These are phyloP conservation scores for Scedosporium aurantiacum DNA, from an alignment of 2,329 filamentous ascomycete genomes.

Conservation along the genomic window DNA sequence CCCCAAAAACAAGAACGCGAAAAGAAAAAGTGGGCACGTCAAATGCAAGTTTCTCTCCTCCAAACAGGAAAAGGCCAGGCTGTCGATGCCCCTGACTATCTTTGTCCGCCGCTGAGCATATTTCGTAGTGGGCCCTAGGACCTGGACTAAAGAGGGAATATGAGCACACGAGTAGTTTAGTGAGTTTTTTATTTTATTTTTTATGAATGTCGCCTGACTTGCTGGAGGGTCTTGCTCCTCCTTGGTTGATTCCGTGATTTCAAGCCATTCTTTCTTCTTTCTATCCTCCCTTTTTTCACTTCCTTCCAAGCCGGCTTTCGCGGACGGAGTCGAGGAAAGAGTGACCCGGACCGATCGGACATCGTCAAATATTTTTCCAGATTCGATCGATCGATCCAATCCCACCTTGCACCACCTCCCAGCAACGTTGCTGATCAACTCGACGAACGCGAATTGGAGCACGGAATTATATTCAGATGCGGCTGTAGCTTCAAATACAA, in stretches of 20 bases:
- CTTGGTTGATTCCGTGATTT: not conserved
- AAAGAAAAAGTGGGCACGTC: not conserved
- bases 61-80: no score
- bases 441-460: not conserved
- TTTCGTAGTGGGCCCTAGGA: not conserved
- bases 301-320: no score
- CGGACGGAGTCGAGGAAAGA: no score
- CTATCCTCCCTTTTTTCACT: no score
- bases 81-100: not conserved
- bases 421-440: no score
- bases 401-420: no score
- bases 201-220: not conserved
- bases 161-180: not conserved
- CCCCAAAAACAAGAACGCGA: not conserved
- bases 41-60: not conserved
- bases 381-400: no score
- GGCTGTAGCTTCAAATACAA: not conserved
- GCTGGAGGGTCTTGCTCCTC: not conserved
- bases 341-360: no score
- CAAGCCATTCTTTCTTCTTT: no score
- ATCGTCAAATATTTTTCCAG: no score
- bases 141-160: not conserved
- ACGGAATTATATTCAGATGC: not conserved
- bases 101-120: not conserved
- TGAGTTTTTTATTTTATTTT: no score